Conservation (phyloP, 1,284 basidiomycete genomes). For the Rhodotorula sp. region DNA sequence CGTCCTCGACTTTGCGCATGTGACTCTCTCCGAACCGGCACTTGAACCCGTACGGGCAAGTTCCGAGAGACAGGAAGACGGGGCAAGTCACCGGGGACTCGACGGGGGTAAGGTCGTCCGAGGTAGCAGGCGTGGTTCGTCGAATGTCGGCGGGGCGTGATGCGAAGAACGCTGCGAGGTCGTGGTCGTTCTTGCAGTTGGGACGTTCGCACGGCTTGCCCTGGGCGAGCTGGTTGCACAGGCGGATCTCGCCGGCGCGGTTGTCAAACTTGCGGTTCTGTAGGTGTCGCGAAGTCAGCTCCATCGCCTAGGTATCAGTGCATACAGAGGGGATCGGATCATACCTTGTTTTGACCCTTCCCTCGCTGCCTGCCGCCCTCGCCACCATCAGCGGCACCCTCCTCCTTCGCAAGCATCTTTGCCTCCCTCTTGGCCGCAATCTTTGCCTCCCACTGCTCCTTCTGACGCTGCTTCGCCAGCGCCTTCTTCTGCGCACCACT, state of each 20-base stretch:
- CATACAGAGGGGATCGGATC: no score
- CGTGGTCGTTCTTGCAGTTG: conserved; percentile 74
- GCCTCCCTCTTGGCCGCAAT: conserved; percentile 23
- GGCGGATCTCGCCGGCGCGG: conserved; percentile 58
- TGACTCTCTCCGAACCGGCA: conserved; percentile 88
- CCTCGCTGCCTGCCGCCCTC: conserved; percentile 8
- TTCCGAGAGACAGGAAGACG: conserved; percentile 68
- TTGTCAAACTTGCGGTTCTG: conserved; percentile 37
- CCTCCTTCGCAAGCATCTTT: conserved; percentile 19
- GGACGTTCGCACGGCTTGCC: conserved; percentile 64
- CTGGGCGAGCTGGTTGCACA: conserved; percentile 70
- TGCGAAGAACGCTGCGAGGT: conserved; percentile 70
- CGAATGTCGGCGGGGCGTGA: conserved; percentile 73
- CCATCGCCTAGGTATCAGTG: no score
- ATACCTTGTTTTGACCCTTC: conserved; percentile 70
- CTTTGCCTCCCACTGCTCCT: conserved; percentile 37
- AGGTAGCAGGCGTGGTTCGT: conserved; percentile 55
- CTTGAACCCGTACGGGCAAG: conserved; percentile 82
- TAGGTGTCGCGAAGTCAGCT: no score
- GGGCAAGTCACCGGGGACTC: conserved; percentile 62
- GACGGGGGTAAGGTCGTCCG: conserved; percentile 55
- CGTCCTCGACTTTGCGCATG: conserved; percentile 34
- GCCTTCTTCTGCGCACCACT: conserved; percentile 41
- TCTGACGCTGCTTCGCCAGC: conserved; percentile 18
- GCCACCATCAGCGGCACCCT: neutral